Conservation (phyloP, 2,329 filamentous ascomycete species). For the Monosporascus sp. region DNA sequence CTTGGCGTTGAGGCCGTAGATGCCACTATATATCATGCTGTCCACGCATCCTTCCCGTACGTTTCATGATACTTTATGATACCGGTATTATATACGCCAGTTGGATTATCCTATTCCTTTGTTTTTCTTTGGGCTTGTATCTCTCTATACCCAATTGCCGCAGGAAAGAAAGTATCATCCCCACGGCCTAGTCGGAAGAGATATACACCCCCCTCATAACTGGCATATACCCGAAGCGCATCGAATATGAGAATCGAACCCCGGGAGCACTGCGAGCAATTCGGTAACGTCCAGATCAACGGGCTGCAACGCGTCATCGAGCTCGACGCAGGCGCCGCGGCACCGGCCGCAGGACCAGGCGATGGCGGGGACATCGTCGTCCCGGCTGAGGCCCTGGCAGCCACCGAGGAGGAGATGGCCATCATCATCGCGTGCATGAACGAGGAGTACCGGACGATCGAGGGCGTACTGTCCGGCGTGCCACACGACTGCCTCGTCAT, state of each 20-base stretch:
- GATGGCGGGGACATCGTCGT: not conserved
- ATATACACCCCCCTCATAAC: not conserved
- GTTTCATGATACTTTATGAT: too few relatives aligned
- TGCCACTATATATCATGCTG: not conserved
- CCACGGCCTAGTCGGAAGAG: not conserved
- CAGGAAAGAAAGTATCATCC: not conserved
- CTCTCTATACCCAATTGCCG: not conserved
- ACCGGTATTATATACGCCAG: not conserved
- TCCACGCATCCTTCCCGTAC: too few relatives aligned
- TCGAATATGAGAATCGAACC: constrained; percentile 1
- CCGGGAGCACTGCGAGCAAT: not conserved
- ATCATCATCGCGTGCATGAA: constrained; percentile 29
- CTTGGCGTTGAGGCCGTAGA: not conserved
- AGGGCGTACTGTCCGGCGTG: constrained; percentile 23
- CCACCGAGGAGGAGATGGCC: constrained; percentile 12
- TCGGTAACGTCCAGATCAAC: constrained; percentile 2
- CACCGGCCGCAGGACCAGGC: not conserved
- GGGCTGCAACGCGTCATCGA: constrained; percentile 1
- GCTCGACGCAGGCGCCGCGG: not conserved
- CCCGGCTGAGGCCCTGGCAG: not conserved
- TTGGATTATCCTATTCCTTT: not conserved
- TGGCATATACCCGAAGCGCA: not conserved
- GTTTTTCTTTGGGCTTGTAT: not conserved
- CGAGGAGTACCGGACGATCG: constrained; percentile 19
- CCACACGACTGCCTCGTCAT: constrained; percentile 23